Percentiles rank a stretch among this genome's conserved stretches.
Evolutionary conservation across 108 stramenopile genomes (phyloP).

Genomic region (Nitzschia sp.): DNA sequence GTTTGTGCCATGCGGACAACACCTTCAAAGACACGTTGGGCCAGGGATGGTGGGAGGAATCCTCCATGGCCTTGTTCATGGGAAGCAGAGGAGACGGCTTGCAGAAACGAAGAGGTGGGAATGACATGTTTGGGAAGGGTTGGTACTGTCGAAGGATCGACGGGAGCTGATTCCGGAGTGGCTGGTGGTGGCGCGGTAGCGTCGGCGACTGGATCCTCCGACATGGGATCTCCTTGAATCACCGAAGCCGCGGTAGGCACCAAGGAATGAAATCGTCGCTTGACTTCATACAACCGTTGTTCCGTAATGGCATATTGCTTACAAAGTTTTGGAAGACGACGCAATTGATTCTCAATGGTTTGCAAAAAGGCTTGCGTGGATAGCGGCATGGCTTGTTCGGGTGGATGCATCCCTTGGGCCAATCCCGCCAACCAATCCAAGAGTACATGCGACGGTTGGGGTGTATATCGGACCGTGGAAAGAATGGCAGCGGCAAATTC

Average conservation of each 20-base stretch:
- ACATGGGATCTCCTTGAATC: slow-evolving; percentile 50
- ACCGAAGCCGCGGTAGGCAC: slow-evolving; percentile 35
- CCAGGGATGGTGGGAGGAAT: slow-evolving; percentile 63
- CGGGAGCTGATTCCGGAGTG: slow-evolving; percentile 1
- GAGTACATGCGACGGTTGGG: slow-evolving; percentile 37
- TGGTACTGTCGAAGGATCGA: neutral
- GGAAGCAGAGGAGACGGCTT: slow-evolving; percentile 48
- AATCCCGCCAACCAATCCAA: slow-evolving; percentile 60
- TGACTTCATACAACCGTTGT: slow-evolving; percentile 66
- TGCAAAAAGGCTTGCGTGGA: slow-evolving; percentile 46
- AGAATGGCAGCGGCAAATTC: slow-evolving; percentile 31
- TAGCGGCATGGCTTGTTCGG: neutral
- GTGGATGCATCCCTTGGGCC: slow-evolving; percentile 38
- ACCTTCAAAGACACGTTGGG: slow-evolving; percentile 59
- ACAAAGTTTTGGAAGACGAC: slow-evolving; percentile 38
- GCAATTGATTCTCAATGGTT: slow-evolving; percentile 38
- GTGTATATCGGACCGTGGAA: slow-evolving; percentile 21
- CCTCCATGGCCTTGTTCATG: slow-evolving; percentile 80
- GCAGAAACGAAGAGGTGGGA: slow-evolving; percentile 51
- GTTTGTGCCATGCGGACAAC: slow-evolving; percentile 15
- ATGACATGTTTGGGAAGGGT: slow-evolving; percentile 63
- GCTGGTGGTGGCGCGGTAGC: slow-evolving; percentile 4
- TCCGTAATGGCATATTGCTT: slow-evolving; percentile 38
- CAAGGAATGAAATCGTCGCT: slow-evolving; percentile 78
- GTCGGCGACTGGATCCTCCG: slow-evolving; percentile 4